Conservation (phyloP, 73 alveolate genomes). For the Stentor roeselii region DNA sequence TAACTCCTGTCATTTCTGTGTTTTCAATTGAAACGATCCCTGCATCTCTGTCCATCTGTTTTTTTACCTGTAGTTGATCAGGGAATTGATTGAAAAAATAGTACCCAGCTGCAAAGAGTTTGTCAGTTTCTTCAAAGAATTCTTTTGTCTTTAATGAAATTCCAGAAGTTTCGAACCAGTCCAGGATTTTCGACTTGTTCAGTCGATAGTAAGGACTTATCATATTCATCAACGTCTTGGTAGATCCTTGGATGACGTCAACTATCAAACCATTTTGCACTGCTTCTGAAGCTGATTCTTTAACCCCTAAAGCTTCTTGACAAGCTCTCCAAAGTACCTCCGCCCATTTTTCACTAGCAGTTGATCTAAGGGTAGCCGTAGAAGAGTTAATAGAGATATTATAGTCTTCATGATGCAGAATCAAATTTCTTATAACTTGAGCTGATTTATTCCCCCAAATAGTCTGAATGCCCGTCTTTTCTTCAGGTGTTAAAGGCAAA, state of each 20-base stretch:
- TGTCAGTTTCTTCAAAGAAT: not conserved
- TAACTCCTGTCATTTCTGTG: slow-evolving; percentile 16
- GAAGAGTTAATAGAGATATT: not conserved
- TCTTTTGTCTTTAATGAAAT: not conserved
- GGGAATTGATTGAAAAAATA: slow-evolving; percentile 18
- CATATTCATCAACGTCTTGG: not conserved
- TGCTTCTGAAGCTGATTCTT: not conserved
- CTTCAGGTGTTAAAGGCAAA: not conserved
- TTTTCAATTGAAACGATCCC: slow-evolving; percentile 3
- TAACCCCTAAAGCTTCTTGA: not conserved
- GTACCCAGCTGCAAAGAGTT: not conserved
- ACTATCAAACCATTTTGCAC: not conserved
- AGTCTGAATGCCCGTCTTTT: not conserved
- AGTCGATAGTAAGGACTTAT: not conserved
- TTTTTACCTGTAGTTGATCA: not conserved
- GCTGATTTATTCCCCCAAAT: not conserved
- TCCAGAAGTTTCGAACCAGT: slow-evolving; percentile 17
- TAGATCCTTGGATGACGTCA: slow-evolving; percentile 16
- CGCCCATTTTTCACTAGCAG: not conserved
- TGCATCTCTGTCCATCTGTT: not conserved
- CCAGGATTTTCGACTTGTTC: not conserved
- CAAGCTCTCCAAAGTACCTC: slow-evolving; percentile 5
- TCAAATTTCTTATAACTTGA: not conserved
- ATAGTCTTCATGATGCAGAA: slow-evolving; percentile 13
- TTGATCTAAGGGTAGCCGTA: not conserved